Evolutionary conservation across 1,284 basidiomycete species (phyloP), one percentile per base, ranked within the genome.

Genomic region (Pascua guehoae): DNA sequence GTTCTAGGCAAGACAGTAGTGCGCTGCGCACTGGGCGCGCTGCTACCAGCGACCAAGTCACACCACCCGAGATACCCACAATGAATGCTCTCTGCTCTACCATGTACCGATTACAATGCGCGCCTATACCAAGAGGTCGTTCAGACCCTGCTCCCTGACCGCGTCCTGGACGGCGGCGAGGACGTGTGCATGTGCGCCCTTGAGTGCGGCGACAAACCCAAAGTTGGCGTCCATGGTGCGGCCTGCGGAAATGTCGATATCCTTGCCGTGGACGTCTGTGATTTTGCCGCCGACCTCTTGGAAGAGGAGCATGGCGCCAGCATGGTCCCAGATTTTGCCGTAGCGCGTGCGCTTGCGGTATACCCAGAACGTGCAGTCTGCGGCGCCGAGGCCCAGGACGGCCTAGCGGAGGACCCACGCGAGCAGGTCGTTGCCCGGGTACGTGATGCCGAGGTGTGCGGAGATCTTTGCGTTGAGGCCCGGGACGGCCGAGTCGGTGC

Each of bases 311-410:
- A 49, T 49, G 12, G 48, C 48, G 40, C 48, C 48, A 1, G 48
- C 48, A 17, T 49, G 48, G 48, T 49, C 48, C 48, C 48, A 49
- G 48, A 49, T 49, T 17, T 49, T 49, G 39, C 39, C 48, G 40
- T 40, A 16, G n/a, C 48, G 39, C 48, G n/a, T 37, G 12, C 48
- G 39, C 39, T 38, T 40, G 39, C 39, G 38, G 48, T 49, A 49
- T 18, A 49, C 48, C 48, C 48, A 49, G 39, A 49, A 49, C 9
- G 48, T 49, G 11, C n/a, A 11, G 39, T 49, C 38, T 11, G 39
- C 48, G 7, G 48, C 48, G 39, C 48, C 48, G 48, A 49, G 48
- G 18, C 39, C 48, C 7, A 49, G 48, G 14, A 32, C 48, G 7
- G 48, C 48, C 48, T 39, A 49, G 17, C 48, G 48, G n/a, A 49